Base-by-base conservation (phyloP, 306 rosid species). In the Senna siamea region DNA sequence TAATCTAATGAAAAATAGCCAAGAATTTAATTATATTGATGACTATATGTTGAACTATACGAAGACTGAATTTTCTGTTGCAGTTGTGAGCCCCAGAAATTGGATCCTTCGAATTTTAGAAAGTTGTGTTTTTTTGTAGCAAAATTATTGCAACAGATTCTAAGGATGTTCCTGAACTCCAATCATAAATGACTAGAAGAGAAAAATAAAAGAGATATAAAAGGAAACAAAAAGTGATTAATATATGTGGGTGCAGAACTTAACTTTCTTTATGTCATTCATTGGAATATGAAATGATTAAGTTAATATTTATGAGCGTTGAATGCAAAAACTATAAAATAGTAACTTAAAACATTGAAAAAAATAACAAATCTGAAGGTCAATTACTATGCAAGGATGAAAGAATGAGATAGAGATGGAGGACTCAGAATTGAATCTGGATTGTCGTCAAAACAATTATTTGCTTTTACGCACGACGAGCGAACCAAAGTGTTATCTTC, bases 381-480 rank as follows among this genome's bases (percentile, higher is more conserved):
- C 9, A 22, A 22, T 20, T 0, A 52, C 3, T 62, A 53, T 20
- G 47, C 17, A 28, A 26, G 3, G 30, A 26, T 26, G 1, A 19
- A 14, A 63, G 69, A n/a, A 7, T 48, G 11, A 15, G 2, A 71
- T 32, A 19, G 53, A 55, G 43, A 61, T 6, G 76, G 35, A 64
- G 75, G 78, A 82, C 93, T 90, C 93, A 81, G 87, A 81, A 59
- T 8, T 48, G 8, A 7, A 7, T 69, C 19, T 66, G 48, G 58
- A 55, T 79, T 17, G 20, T 86, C 91, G 77, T 23, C 96, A 88
- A 85, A 73, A 86, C 93, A 83, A 7, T 11, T 67, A 26, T 52
- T 69, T 68, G 93, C 89, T 81, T 66, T 85, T 90, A 71, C 64
- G 87, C 76, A 87, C 89, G 89, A 87, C 83, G 89, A 85, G 94